phyloP scores from a whole-genome alignment of 2,329 filamentous ascomycete genomes.

The Penicillium sp. region DNA sequence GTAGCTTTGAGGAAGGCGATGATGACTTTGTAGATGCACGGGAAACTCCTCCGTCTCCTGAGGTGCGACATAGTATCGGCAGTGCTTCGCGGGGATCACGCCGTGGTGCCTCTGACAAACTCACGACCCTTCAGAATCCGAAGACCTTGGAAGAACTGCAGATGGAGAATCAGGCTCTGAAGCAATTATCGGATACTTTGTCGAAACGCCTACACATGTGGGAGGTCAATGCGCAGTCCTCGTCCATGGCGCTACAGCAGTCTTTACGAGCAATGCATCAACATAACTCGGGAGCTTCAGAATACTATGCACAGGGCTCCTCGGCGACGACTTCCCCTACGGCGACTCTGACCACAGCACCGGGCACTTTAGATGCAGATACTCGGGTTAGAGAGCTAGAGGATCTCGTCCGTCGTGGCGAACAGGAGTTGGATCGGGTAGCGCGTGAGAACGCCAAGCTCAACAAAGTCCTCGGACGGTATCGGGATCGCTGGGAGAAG shows the following conservation, averaged over 20 bases:
- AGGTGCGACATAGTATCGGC: constrained; percentile 50
- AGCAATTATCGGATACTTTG: constrained; percentile 81
- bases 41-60: constrained; percentile 63
- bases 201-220: constrained; percentile 88
- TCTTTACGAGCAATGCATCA: constrained; percentile 63
- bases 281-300: constrained; percentile 37
- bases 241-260: constrained; percentile 81
- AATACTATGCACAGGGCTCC: constrained; percentile 37
- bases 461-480: constrained; percentile 57
- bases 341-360: constrained; percentile 23
- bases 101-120: constrained; percentile 29
- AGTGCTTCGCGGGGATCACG: constrained; percentile 34
- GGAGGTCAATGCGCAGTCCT: constrained; percentile 87
- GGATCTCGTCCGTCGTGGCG: constrained; percentile 62
- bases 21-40: constrained; percentile 90
- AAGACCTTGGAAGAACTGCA: constrained; percentile 86
- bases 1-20: constrained; percentile 66
- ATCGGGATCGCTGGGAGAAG: constrained; percentile 69
- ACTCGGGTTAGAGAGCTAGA: constrained; percentile 68
- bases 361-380: constrained; percentile 44
- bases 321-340: constrained; percentile 34
- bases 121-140: constrained; percentile 42
- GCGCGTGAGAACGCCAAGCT: constrained; percentile 65
- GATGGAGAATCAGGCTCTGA: constrained; percentile 84
- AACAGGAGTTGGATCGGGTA: constrained; percentile 66